Evolutionary conservation across 495 filamentous ascomycete genomes (phyloP).

Genomic region (Filosporella fistucella): DNA sequence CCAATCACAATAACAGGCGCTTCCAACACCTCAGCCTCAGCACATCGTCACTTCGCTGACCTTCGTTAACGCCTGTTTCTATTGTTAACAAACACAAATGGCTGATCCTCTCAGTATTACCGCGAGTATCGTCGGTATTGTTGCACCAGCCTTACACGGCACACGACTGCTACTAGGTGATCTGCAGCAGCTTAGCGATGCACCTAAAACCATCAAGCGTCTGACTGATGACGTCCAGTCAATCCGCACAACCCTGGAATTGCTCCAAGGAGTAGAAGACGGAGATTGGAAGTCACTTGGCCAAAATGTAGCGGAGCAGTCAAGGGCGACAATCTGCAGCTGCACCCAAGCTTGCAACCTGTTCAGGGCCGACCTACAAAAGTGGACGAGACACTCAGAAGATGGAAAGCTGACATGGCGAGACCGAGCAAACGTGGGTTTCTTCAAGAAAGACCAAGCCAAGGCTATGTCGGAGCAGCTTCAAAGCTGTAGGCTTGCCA

Average conservation of each 20-base stretch:
- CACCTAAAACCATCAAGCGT: constrained; percentile 28
- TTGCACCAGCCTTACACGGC: constrained; percentile 32
- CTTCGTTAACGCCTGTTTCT: constrained; percentile 13
- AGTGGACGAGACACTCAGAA: constrained; percentile 34
- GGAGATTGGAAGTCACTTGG: constrained; percentile 33
- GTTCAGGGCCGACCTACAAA: constrained; percentile 30
- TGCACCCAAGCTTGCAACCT: constrained; percentile 29
- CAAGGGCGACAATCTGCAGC: constrained; percentile 25
- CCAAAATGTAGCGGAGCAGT: constrained; percentile 25
- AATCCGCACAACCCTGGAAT: constrained; percentile 28
- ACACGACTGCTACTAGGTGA: constrained; percentile 32
- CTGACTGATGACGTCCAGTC: constrained; percentile 30
- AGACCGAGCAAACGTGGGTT: constrained; percentile 31
- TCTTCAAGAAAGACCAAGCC: constrained; percentile 30
- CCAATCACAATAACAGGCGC: constrained; percentile 13
- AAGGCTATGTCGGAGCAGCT: constrained; percentile 34
- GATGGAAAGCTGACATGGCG: constrained; percentile 30
- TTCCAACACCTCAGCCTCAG: constrained; percentile 12
- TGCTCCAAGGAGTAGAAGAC: constrained; percentile 30
- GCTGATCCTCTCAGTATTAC: constrained; percentile 34
- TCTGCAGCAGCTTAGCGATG: constrained; percentile 34
- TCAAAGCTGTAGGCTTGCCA: constrained; percentile 27
- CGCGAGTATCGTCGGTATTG: constrained; percentile 31
- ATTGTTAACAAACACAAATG: constrained; percentile 29
- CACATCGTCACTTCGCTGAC: too few relatives aligned